phyloP scores from a whole-genome alignment of 768 basidiomycete species.

The Lactarius deliciosus region DNA sequence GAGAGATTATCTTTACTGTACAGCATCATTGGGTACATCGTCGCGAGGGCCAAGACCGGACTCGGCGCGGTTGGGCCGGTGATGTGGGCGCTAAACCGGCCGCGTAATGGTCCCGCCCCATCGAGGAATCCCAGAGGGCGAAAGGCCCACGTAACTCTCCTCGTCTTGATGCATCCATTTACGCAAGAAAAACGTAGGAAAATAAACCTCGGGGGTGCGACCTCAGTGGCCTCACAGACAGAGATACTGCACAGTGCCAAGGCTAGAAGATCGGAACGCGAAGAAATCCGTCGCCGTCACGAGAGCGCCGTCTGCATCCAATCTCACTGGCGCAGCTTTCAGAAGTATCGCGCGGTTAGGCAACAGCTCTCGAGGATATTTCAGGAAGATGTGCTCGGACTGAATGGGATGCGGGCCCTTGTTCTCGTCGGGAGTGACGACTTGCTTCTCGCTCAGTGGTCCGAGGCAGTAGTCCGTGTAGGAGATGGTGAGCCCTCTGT shows the following conservation, averaged over 20 bases:
- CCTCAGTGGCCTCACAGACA: slow-evolving; percentile 49
- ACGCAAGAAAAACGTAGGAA: slow-evolving; percentile 52
- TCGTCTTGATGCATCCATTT: slow-evolving; percentile 43
- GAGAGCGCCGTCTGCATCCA: slow-evolving; percentile 65
- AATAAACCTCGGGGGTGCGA: slow-evolving; percentile 76
- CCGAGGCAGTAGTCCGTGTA: slow-evolving; percentile 37
- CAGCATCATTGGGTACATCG: no score
- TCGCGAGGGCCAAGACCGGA: no score
- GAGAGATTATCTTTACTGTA: no score
- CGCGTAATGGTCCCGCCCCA: slow-evolving; percentile 12
- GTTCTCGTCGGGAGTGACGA: slow-evolving; percentile 59
- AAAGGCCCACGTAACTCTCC: background rate
- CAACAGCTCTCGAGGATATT: slow-evolving; percentile 50
- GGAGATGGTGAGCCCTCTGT: slow-evolving; percentile 34
- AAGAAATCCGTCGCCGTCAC: slow-evolving; percentile 51
- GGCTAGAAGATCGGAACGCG: slow-evolving; percentile 56
- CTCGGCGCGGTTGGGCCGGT: background rate
- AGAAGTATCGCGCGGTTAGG: slow-evolving; percentile 44
- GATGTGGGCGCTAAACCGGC: background rate
- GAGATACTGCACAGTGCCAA: slow-evolving; percentile 64
- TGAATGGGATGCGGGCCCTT: slow-evolving; percentile 63
- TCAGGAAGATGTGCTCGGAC: slow-evolving; percentile 48
- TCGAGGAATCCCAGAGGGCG: background rate
- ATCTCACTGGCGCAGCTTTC: slow-evolving; percentile 63
- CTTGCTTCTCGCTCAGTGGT: slow-evolving; percentile 49